These are phyloP conservation scores for Nakazawaea holstii DNA, from an alignment of 805 yeast species.

Conservation along the genomic window DNA sequence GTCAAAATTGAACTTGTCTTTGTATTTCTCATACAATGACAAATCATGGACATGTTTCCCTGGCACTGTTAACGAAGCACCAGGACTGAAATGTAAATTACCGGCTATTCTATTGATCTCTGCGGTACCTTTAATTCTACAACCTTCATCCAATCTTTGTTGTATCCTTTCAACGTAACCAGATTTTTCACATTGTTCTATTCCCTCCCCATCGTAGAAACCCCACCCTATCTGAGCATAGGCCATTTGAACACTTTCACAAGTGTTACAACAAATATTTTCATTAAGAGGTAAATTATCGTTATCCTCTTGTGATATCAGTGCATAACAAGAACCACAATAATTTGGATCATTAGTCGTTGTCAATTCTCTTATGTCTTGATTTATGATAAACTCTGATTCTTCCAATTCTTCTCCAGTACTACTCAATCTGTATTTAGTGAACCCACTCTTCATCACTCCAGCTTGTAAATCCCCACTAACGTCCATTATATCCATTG, in stretches of 20 bases:
- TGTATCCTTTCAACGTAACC: slow-evolving; percentile 69
- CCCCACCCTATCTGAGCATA: slow-evolving; percentile 81
- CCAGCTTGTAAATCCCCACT: slow-evolving; percentile 82
- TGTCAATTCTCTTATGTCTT: slow-evolving; percentile 18
- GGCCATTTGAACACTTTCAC: slow-evolving; percentile 76
- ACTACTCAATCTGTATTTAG: slow-evolving; percentile 56
- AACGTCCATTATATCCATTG: slow-evolving; percentile 84
- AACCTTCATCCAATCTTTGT: slow-evolving; percentile 72
- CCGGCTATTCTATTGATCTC: slow-evolving; percentile 84
- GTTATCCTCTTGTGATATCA: slow-evolving; percentile 53
- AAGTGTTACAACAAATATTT: slow-evolving; percentile 73
- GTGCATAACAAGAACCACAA: slow-evolving; percentile 93
- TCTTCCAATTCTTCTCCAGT: slow-evolving; percentile 41
- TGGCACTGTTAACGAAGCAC: slow-evolving; percentile 57
- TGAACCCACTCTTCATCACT: slow-evolving; percentile 63
- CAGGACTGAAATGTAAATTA: slow-evolving; percentile 94
- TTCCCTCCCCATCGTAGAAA: slow-evolving; percentile 80
- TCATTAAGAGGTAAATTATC: slow-evolving; percentile 31
- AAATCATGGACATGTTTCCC: slow-evolving; percentile 81
- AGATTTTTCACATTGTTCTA: slow-evolving; percentile 87
- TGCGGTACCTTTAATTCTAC: slow-evolving; percentile 77
- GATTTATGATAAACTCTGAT: slow-evolving; percentile 26
- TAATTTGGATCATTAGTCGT: slow-evolving; percentile 29
- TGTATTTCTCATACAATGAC: slow-evolving; percentile 57
- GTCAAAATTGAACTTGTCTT: slow-evolving; percentile 61